Base-by-base conservation (phyloP, 331 rosid genomes). In the Rosa hybrid region DNA sequence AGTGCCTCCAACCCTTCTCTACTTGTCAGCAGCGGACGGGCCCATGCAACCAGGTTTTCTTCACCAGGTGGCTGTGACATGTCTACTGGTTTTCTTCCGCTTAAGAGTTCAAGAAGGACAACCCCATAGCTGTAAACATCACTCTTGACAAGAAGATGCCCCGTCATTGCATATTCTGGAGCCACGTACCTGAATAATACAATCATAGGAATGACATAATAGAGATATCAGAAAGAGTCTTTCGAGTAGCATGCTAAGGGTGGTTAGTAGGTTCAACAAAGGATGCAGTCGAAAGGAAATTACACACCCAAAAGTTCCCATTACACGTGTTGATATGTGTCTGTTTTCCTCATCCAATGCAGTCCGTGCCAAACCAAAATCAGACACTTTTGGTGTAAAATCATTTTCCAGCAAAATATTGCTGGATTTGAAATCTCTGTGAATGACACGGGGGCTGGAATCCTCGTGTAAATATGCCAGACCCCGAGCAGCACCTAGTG, bases 141-240 rank as follows among this genome's bases (percentile, higher is more conserved):
- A 74, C 99, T 95, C 88, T 93, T 93, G 38, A 95, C 96, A 42
- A 93, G 98, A 80, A 95, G 94, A 88, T 95, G 99, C 0, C 99
- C 99, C 1, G 97, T 95, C 99, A 95, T 95, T 20, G 99, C 99
- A 83, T 95, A 95, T 81, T 95, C 99, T 0, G 99, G 99, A n/a
- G 99, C 99, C 81, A 95, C 98, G 23, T 95, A 95, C 76, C 99
- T 95, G 86, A 38, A 77, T 59, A 59, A 59, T 60, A 60, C 45
- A 53, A 63, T 68, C 74, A 77, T 38, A 83, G 72, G 59, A 13
- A 57, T 63, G 12, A 27, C 23, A 7, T 49, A 34, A 27, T n/a
- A 51, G 10, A 23, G 30, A 72, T 30, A 30, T 50, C 45, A 72
- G 42, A 51, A 27, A 18, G 17, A 10, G 20, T 48, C 10, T 8